phyloP scores from a whole-genome alignment of 148 eudicot species.

The Chenopodium formosanum region DNA sequence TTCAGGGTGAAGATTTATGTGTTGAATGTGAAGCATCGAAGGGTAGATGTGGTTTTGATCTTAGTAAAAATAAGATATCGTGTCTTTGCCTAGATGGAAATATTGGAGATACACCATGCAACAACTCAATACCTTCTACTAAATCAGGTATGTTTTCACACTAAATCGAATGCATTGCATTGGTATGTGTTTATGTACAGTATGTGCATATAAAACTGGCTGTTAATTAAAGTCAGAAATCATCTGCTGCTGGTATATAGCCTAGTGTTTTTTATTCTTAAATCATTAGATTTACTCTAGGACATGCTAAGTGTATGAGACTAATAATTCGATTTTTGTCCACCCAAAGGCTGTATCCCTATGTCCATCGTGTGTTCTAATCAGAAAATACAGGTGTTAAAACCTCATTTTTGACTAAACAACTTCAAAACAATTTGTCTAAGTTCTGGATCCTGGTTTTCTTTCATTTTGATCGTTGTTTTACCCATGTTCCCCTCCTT shows the following conservation, averaged over 20 bases:
- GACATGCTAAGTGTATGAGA: not conserved
- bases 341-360: not conserved
- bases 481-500: not conserved
- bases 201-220: too few relatives aligned
- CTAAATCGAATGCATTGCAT: not conserved
- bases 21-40: slow-evolving; percentile 12
- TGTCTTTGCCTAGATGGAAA: slow-evolving; percentile 39
- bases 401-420: not conserved
- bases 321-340: too few relatives aligned
- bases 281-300: not conserved
- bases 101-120: slow-evolving; percentile 15
- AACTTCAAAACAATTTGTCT: not conserved
- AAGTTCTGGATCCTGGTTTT: not conserved
- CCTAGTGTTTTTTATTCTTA: not conserved
- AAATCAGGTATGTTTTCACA: slow-evolving; percentile 15
- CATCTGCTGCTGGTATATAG: not conserved
- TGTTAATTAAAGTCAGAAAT: not conserved
- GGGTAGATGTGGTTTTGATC: slow-evolving; percentile 31
- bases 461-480: not conserved
- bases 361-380: not conserved
- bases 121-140: not conserved
- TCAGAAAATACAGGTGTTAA: not conserved
- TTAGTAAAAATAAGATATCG: not conserved
- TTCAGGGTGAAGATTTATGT: slow-evolving; percentile 12
- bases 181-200: too few relatives aligned